Base-by-base conservation (phyloP, 371 early-diverging fungal species). In the Rhizopus delemar region DNA sequence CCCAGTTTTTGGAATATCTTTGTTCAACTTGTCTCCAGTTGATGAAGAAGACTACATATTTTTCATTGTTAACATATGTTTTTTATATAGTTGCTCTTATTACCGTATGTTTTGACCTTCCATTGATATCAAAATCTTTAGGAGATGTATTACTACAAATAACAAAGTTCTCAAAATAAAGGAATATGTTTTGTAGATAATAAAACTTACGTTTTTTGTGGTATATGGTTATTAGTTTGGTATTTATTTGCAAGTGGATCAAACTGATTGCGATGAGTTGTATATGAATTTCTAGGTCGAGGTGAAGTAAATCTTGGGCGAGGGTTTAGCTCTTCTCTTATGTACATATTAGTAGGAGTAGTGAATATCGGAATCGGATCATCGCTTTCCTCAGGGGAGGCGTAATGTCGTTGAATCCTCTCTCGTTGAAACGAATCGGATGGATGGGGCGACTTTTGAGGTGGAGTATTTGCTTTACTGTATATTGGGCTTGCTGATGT, bases 381-480 rank as follows among this genome's bases (percentile, higher is more conserved):
- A 33, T 66, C 66, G 12, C 66, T 66, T 51, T 66, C 66, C 34
- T 66, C 66, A 16, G 49, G 59, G n/a, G 66, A 50, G 4, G 66
- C 66, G 51, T 62, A 66, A 28, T 46, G 52, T 32, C 66, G 48
- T 28, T 48, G 7, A 13, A n/a, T 5, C 6, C 7, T 16, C 7
- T 48, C 29, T 4, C 8, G 15, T 29, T 28, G 31, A 29, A n/a
- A 2, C 29, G 29, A 8, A 29, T 15, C 29, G 11, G 16, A 13
- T 38, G 39, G 29, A 48, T 29, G 48, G 8, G 48, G 48, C 28
- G 48, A 29, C 28, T 48, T 48, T 4, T 9, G 22, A 9, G 48
- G 48, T 29, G 48, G 48, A 1, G 22, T 22, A 22, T 22, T 22
- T 22, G 22, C 22, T 22, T 22, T 22, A 22, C 22, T 22, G 22